phyloP scores from a whole-genome alignment of 2,329 filamentous ascomycete species.

The Thielaviopsis populi region DNA sequence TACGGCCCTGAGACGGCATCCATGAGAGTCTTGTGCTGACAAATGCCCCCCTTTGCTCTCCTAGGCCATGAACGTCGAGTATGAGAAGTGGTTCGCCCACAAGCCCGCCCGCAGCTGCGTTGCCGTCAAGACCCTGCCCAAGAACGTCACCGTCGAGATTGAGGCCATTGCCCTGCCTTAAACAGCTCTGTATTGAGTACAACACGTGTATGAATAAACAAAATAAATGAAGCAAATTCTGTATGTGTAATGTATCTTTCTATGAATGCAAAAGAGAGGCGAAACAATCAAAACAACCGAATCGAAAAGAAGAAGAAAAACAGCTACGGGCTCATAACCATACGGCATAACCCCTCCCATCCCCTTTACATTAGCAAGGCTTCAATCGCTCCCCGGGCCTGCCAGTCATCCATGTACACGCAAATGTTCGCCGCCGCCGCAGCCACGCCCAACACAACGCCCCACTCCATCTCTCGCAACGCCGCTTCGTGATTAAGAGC shows the following conservation, averaged over 20 bases:
- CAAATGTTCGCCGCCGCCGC: slow-evolving; percentile 14
- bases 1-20: too few species aligned
- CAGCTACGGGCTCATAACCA: neutral
- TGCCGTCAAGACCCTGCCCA: slow-evolving; percentile 75
- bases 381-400: slow-evolving; percentile 7
- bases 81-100: slow-evolving; percentile 67
- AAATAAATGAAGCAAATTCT: slow-evolving; percentile 4
- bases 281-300: slow-evolving; percentile 4
- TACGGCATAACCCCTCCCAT: neutral
- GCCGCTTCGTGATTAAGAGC: neutral
- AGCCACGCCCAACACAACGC: slow-evolving; percentile 8
- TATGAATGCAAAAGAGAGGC: neutral
- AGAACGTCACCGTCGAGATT: slow-evolving; percentile 77
- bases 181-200: slow-evolving; percentile 15
- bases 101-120: slow-evolving; percentile 84
- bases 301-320: neutral
- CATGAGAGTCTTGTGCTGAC: too few species aligned
- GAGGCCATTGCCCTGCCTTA: slow-evolving; percentile 66
- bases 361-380: neutral
- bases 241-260: neutral
- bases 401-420: slow-evolving; percentile 10
- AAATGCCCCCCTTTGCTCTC: neutral
- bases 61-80: slow-evolving; percentile 67
- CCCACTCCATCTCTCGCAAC: slow-evolving; percentile 7
- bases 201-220: slow-evolving; percentile 5